A percentile compares a stretch with the other conserved stretches of the same genome.
These are phyloP conservation scores for Endoconidiophora polonica DNA, from an alignment of 2,329 filamentous ascomycete species.

Conservation along the genomic window DNA sequence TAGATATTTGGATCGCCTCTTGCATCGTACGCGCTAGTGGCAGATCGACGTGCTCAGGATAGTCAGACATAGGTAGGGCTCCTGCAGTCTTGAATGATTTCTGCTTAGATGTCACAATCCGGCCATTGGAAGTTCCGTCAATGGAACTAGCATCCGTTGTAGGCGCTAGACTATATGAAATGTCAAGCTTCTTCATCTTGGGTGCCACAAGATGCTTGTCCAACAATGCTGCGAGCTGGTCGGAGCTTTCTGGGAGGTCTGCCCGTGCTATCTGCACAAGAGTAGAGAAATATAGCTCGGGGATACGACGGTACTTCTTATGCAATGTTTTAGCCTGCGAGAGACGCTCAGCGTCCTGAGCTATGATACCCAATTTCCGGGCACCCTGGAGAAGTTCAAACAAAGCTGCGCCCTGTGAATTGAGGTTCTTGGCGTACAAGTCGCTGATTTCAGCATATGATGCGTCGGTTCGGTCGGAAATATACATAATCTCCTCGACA, in stretches of 20 bases:
- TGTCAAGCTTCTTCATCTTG: constrained; percentile 20
- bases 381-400: constrained; percentile 28
- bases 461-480: constrained; percentile 28
- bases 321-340: constrained; percentile 21
- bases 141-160: constrained; percentile 16
- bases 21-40: neutral
- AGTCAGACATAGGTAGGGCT: neutral
- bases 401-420: constrained; percentile 25
- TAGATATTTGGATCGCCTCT: neutral
- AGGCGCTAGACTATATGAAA: constrained; percentile 25
- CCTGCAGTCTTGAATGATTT: neutral
- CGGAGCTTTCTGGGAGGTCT: constrained; percentile 20
- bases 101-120: neutral
- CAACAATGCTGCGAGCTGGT: constrained; percentile 26
- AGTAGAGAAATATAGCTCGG: constrained; percentile 26
- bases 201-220: constrained; percentile 27
- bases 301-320: constrained; percentile 26
- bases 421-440: constrained; percentile 24
- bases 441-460: constrained; percentile 25
- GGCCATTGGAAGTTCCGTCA: neutral
- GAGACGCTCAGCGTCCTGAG: constrained; percentile 19
- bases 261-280: constrained; percentile 25
- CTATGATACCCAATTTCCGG: constrained; percentile 22
- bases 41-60: neutral
- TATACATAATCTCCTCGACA: constrained; percentile 25